A percentile compares a stretch with the other conserved stretches of the same genome.
Evolutionary conservation across 106 monocot species (phyloP).

Genomic region (Dioscorea alata): DNA sequence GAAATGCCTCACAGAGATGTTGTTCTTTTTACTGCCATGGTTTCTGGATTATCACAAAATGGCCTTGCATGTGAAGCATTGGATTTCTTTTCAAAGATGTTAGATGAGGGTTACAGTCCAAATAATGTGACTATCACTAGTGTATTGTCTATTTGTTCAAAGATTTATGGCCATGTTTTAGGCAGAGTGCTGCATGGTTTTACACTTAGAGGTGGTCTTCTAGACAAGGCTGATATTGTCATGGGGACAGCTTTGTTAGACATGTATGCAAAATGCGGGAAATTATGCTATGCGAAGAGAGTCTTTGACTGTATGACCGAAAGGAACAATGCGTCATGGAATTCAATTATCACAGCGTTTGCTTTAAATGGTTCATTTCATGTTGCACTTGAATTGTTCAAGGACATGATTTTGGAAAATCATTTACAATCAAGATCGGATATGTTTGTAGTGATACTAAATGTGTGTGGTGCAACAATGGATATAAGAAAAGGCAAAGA

Average conservation of each 20-base stretch:
- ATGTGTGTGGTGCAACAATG: slow-evolving; percentile 22
- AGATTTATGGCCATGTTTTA: slow-evolving; percentile 2
- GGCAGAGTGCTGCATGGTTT: slow-evolving; percentile 28
- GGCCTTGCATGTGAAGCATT: slow-evolving; percentile 9
- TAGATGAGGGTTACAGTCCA: slow-evolving; percentile 19
- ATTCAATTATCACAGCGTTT: slow-evolving; percentile 19
- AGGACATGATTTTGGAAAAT: slow-evolving; percentile 15
- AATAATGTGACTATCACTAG: slow-evolving; percentile 19
- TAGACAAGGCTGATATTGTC: slow-evolving; percentile 19
- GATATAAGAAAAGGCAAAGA: slow-evolving; percentile 36
- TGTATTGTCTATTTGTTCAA: slow-evolving; percentile 24
- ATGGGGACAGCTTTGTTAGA: slow-evolving; percentile 29
- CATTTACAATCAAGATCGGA: slow-evolving; percentile 18
- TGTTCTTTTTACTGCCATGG: slow-evolving; percentile 35
- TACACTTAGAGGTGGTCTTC: slow-evolving; percentile 17
- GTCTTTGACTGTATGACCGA: slow-evolving; percentile 25
- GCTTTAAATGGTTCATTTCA: slow-evolving; percentile 12
- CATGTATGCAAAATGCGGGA: slow-evolving; percentile 39
- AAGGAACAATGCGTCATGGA: slow-evolving; percentile 41
- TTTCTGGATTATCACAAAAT: slow-evolving; percentile 29
- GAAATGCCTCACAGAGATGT: slow-evolving; percentile 31
- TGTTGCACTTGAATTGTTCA: slow-evolving; percentile 25
- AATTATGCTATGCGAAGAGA: slow-evolving; percentile 17
- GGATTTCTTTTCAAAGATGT: slow-evolving; percentile 28
- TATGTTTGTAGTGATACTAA: slow-evolving; percentile 14